A percentile compares a stretch with the other conserved stretches of the same genome.
These are phyloP conservation scores for Coemansia pectinata DNA, from an alignment of 192 early-diverging fungal species.

Conservation along the genomic window DNA sequence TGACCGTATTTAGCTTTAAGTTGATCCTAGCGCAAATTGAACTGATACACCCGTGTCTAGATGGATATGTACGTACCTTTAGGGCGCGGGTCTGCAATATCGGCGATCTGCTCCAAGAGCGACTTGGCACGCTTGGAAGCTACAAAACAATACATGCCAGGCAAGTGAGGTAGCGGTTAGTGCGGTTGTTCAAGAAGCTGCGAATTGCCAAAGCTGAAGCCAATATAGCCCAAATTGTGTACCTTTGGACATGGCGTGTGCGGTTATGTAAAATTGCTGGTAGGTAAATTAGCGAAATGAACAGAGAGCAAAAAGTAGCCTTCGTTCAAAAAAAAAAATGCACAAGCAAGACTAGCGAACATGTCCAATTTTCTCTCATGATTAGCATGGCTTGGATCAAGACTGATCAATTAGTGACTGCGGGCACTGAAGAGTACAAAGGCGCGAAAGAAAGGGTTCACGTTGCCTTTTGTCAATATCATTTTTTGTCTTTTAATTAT, in stretches of 20 bases:
- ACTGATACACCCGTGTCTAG: not conserved
- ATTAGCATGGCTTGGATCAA: not conserved
- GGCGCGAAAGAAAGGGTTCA: not conserved
- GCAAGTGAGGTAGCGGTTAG: not conserved
- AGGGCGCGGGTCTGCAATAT: slow-evolving; percentile 51
- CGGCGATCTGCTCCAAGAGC: slow-evolving; percentile 50
- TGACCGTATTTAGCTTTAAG: not conserved
- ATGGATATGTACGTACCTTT: slow-evolving; percentile 25
- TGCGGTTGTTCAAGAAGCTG: not conserved
- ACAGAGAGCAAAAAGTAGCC: not conserved
- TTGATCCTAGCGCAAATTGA: not conserved
- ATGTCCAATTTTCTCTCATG: not conserved
- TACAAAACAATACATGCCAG: slow-evolving; percentile 2
- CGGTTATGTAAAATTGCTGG: not conserved
- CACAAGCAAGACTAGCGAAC: not conserved
- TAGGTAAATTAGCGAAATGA: not conserved
- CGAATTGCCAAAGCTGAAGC: not conserved
- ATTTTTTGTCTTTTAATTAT: not conserved
- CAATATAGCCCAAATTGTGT: not conserved
- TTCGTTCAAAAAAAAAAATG: not conserved
- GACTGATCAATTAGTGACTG: not conserved
- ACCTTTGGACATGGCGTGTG: slow-evolving; percentile 17
- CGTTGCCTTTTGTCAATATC: not conserved
- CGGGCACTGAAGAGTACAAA: not conserved
- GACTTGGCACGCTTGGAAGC: slow-evolving; percentile 39